Conservation (phyloP, 1,139 yeast species). For the Petasospora rhodanensis region DNA sequence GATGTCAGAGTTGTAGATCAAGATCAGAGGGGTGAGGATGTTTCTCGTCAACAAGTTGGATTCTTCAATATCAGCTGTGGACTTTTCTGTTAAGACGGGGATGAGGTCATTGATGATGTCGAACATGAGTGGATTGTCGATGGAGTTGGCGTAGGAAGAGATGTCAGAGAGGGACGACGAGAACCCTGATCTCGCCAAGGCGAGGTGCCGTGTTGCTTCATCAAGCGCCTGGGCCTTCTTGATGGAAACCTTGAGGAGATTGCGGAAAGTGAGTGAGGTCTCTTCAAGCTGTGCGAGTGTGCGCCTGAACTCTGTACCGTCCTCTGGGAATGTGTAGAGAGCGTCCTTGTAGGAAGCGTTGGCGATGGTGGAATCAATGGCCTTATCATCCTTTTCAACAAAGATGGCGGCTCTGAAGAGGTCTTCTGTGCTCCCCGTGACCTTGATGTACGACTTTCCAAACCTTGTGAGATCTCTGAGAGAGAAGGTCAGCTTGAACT, state of each 20-base stretch:
- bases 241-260: slow-evolving; percentile 13
- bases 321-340: slow-evolving; percentile 6
- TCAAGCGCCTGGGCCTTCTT: slow-evolving; percentile 20
- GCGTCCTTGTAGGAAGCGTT: slow-evolving; percentile 7
- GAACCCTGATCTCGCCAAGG: slow-evolving; percentile 18
- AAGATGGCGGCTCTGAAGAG: slow-evolving; percentile 4
- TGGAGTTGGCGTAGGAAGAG: slow-evolving; percentile 5
- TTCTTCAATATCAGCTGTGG: slow-evolving; percentile 18
- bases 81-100: slow-evolving; percentile 16
- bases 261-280: slow-evolving; percentile 5
- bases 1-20: slow-evolving; percentile 19
- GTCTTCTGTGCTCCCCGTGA: slow-evolving; percentile 7
- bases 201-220: slow-evolving; percentile 18
- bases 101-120: slow-evolving; percentile 16
- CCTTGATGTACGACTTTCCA: slow-evolving; percentile 13
- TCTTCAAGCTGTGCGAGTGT: slow-evolving; percentile 11
- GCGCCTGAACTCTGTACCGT: slow-evolving; percentile 14
- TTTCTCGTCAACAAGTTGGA: slow-evolving; percentile 14
- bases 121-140: slow-evolving; percentile 11
- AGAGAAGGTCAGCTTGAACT: slow-evolving; percentile 4
- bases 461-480: neutral
- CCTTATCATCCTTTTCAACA: slow-evolving; percentile 2
- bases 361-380: neutral
- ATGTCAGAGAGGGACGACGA: slow-evolving; percentile 16
- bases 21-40: slow-evolving; percentile 16